Evolutionary conservation across 2,329 filamentous ascomycete genomes (phyloP), one percentile per base, ranked within the genome.

Genomic region (Trichoderma gracile): DNA sequence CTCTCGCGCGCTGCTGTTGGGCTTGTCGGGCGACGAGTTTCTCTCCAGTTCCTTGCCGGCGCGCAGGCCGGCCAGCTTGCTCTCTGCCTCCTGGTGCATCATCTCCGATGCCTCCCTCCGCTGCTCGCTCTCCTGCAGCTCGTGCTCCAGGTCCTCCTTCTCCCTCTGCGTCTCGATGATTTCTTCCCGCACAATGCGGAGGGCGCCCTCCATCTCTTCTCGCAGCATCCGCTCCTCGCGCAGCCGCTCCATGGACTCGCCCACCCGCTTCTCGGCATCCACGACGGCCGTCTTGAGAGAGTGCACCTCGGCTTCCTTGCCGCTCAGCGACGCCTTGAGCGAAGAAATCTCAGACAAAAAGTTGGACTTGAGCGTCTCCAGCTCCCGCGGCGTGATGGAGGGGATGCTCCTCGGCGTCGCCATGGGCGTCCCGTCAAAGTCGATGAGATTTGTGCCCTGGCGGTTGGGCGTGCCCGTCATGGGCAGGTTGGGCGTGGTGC

Each of bases 321-420:
- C 95, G 71, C 89, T 93, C 10, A 99, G 82, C 10, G 92, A 94
- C 3, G 95, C 95, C 73, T 92, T 95, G 19, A 99, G 85, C n/a
- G 91, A 92, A 67, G 92, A 96, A 66, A 99, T 96, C 74, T 98
- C 92, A 0, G 93, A 96, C 58, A 96, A 83, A 71, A 96, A 96
- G 25, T 85, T 86, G 0, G 93, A 97, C 76, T 98, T 98, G 66
- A 98, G 82, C 15, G 90, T 91, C 74, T 99, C 95, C 2, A 98
- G 82, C 78, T 99, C 95, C 40, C 95, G 88, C 1, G 95, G 91
- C 2, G 93, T 97, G 69, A 98, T 90, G 9, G 89, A 92, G 0
- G 95, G 95, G 43, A 98, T 86, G 63, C 92, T 97, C 67, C 94
- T 88, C 15, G 95, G 95, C 0, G 95, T 98, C 2, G 94, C 93